These are phyloP conservation scores for Candida chilensis DNA, from an alignment of 805 yeast species.

Conservation along the genomic window DNA sequence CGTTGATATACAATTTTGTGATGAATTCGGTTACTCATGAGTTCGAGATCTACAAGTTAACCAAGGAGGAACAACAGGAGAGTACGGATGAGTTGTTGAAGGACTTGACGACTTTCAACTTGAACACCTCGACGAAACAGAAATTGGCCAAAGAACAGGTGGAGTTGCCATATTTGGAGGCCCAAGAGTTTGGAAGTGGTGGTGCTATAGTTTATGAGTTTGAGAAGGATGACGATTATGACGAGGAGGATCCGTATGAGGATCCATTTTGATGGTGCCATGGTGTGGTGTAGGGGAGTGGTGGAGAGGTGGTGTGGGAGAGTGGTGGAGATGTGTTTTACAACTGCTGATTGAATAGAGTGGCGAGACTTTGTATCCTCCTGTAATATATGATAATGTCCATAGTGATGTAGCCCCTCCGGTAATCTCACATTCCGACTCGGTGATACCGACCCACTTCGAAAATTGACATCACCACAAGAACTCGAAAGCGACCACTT, in stretches of 20 bases:
- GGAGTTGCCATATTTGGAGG: constrained; percentile 84
- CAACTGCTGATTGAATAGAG: too few relatives aligned
- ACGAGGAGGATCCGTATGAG: constrained; percentile 96
- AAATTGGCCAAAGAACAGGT: constrained; percentile 74
- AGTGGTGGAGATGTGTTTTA: too few relatives aligned
- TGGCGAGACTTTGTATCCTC: too few relatives aligned
- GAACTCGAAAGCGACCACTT: too few relatives aligned
- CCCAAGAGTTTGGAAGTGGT: constrained; percentile 65
- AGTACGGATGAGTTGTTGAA: constrained; percentile 44
- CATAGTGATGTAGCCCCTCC: too few relatives aligned
- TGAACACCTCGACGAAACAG: constrained; percentile 69
- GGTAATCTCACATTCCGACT: too few relatives aligned
- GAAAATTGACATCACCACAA: too few relatives aligned
- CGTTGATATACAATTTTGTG: constrained; percentile 44
- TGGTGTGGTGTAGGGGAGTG: too few relatives aligned
- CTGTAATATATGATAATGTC: too few relatives aligned
- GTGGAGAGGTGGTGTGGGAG: too few relatives aligned
- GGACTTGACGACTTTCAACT: constrained; percentile 80
- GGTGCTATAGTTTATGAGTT: constrained; percentile 95
- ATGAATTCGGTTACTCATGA: constrained; percentile 41
- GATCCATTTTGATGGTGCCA: constrained; percentile 82
- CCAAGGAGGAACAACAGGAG: constrained; percentile 10
- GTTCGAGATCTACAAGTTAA: constrained; percentile 17
- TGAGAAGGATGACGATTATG: constrained; percentile 96
- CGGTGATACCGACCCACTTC: too few relatives aligned